These are phyloP conservation scores for Aspergillus alliaceus DNA, from an alignment of 2,329 filamentous ascomycete genomes.

Conservation along the genomic window DNA sequence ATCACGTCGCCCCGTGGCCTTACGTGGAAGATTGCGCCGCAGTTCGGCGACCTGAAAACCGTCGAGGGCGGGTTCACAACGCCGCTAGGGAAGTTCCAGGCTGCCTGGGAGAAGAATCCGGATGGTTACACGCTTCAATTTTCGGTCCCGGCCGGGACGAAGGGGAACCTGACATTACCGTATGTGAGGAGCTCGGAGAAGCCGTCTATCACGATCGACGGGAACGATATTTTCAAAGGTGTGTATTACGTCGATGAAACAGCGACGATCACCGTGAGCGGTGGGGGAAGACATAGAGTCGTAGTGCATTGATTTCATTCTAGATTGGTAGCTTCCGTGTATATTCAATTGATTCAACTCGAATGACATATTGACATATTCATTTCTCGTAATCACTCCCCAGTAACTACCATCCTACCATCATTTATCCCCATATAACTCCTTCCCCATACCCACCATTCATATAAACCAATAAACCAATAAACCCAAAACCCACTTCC, in stretches of 20 bases:
- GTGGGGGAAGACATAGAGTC: constrained; percentile 24
- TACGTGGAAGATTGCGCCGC: constrained; percentile 47
- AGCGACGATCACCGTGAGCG: constrained; percentile 19
- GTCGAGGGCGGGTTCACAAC: constrained; percentile 51
- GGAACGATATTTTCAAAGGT: constrained; percentile 15
- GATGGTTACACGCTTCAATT: constrained; percentile 23
- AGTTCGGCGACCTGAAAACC: constrained; percentile 44
- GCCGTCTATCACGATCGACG: constrained; percentile 27
- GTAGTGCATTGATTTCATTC: constrained; percentile 15
- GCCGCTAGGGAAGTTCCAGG: constrained; percentile 40
- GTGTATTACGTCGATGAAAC: constrained; percentile 20
- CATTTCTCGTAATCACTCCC: no score
- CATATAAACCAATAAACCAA: no score
- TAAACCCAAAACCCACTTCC: background rate
- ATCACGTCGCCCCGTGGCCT: constrained; percentile 41
- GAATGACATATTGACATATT: no score
- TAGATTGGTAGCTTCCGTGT: background rate
- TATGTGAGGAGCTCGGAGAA: constrained; percentile 19
- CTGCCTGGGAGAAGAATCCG: constrained; percentile 17
- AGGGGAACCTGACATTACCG: constrained; percentile 23
- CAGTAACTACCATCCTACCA: no score
- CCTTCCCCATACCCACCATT: no score
- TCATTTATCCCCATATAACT: no score
- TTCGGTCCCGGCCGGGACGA: constrained; percentile 21
- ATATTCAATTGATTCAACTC: no score